These are phyloP conservation scores for Wickerhamomyces xylosicus DNA, from an alignment of 805 yeast species.

Conservation along the genomic window DNA sequence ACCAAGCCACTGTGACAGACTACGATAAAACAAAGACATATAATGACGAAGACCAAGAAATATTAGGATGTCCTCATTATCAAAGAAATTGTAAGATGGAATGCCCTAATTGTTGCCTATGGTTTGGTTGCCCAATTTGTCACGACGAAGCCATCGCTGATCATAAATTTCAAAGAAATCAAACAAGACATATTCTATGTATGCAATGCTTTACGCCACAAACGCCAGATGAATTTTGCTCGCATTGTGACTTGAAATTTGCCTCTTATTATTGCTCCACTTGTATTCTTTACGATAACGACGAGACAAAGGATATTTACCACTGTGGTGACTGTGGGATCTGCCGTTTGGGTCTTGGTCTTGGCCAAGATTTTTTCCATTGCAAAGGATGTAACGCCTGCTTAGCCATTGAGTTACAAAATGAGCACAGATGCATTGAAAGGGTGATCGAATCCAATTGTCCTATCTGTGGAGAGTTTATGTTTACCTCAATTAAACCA, in stretches of 20 bases:
- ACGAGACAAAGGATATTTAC: constrained; percentile 68
- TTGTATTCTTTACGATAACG: constrained; percentile 80
- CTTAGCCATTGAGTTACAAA: constrained; percentile 65
- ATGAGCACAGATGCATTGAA: constrained; percentile 75
- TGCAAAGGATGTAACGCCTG: constrained; percentile 88
- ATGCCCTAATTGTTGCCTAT: constrained; percentile 62
- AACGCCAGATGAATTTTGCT: constrained; percentile 59
- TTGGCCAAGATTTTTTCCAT: constrained; percentile 85
- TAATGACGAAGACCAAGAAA: constrained; percentile 29
- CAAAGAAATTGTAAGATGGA: constrained; percentile 76
- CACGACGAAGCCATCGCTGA: constrained; percentile 51
- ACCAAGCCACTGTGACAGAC: constrained; percentile 28
- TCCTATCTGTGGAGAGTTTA: constrained; percentile 85
- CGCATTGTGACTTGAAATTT: constrained; percentile 53
- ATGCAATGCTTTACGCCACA: constrained; percentile 75
- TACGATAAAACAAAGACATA: constrained; percentile 39
- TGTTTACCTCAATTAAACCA: constrained; percentile 72
- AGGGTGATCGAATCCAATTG: constrained; percentile 86
- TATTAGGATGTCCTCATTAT: constrained; percentile 77
- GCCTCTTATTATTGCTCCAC: constrained; percentile 69
- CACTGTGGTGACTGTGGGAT: constrained; percentile 93
- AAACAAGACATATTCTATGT: constrained; percentile 64
- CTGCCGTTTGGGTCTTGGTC: constrained; percentile 81
- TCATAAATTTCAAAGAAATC: constrained; percentile 50
- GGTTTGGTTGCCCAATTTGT: constrained; percentile 80